Conservation (phyloP, 768 basidiomycete genomes). For the Chalciporus chontae region DNA sequence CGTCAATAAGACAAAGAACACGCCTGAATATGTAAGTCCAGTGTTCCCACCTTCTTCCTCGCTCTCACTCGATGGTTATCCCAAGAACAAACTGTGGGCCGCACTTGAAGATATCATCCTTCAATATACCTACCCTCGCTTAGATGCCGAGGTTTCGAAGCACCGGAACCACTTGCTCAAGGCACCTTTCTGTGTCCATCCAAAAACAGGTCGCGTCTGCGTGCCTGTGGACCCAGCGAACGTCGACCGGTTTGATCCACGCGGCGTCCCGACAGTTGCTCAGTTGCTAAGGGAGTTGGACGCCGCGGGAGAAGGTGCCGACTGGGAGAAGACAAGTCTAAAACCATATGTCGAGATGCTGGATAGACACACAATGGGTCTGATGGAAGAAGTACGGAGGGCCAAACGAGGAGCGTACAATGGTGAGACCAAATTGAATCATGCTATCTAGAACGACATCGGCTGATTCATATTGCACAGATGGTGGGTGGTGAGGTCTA, state of each 20-base stretch:
- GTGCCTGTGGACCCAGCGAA: constrained; percentile 80
- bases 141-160: constrained; percentile 97
- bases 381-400: constrained; percentile 31
- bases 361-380: constrained; percentile 57
- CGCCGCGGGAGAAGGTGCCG: constrained; percentile 49
- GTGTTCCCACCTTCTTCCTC: not conserved
- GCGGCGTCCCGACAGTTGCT: constrained; percentile 78
- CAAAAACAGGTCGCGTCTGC: constrained; percentile 92
- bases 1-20: constrained; percentile 27
- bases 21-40: constrained; percentile 32
- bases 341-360: constrained; percentile 88
- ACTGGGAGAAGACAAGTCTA: constrained; percentile 86
- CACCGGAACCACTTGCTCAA: constrained; percentile 97
- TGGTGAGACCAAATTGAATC: constrained; percentile 10
- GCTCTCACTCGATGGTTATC: not conserved
- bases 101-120: constrained; percentile 86
- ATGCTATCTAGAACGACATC: not conserved
- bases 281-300: constrained; percentile 84
- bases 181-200: constrained; percentile 95
- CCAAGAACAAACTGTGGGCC: constrained; percentile 30
- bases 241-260: constrained; percentile 83
- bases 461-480: constrained; percentile 7
- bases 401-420: constrained; percentile 17
- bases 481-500: constrained; percentile 24
- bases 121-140: constrained; percentile 92